phyloP scores from a whole-genome alignment of 192 early-diverging fungal species.

The Dimargaris cristalligena region DNA sequence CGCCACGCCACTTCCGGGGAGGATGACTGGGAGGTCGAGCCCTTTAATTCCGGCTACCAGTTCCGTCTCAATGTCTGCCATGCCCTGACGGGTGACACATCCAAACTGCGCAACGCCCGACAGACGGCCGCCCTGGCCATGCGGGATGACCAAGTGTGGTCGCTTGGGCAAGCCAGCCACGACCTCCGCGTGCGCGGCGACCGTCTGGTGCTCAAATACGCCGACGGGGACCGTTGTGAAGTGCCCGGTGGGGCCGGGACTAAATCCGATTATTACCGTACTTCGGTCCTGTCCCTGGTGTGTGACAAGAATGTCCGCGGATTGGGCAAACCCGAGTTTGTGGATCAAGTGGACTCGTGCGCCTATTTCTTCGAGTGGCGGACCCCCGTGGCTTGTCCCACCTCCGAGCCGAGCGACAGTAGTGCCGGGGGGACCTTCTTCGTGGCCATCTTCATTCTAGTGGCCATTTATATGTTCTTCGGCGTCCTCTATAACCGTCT shows the following conservation, averaged over 20 bases:
- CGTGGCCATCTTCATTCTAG: conserved; percentile 22
- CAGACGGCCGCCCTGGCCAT: conserved; percentile 14
- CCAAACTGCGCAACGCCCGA: conserved; percentile 8
- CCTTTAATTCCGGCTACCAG: conserved; percentile 17
- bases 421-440: conserved; percentile 13
- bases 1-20: conserved; percentile 7
- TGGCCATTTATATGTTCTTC: conserved; percentile 28
- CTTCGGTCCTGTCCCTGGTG: conserved; percentile 22
- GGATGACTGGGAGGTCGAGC: conserved; percentile 17
- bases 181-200: conserved; percentile 18
- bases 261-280: conserved; percentile 16
- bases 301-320: conserved; percentile 16
- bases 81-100: conserved; percentile 10
- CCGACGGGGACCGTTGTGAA: conserved; percentile 21
- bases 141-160: conserved; percentile 12
- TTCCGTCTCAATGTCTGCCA: conserved; percentile 25
- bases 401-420: conserved; percentile 1
- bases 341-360: conserved; percentile 24
- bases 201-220: conserved; percentile 24
- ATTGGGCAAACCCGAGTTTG: conserved; percentile 23
- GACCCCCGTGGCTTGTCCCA: conserved; percentile 23
- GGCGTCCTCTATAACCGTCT: conserved; percentile 36
- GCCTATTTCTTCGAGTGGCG: conserved; percentile 35
- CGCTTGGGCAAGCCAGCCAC: conserved; percentile 16
- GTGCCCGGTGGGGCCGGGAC: too few relatives aligned